Percentiles rank a stretch among this genome's conserved stretches.
phyloP scores from a whole-genome alignment of 225 moss, liverwort and hornwort species.

The Straminergon stramineum region DNA sequence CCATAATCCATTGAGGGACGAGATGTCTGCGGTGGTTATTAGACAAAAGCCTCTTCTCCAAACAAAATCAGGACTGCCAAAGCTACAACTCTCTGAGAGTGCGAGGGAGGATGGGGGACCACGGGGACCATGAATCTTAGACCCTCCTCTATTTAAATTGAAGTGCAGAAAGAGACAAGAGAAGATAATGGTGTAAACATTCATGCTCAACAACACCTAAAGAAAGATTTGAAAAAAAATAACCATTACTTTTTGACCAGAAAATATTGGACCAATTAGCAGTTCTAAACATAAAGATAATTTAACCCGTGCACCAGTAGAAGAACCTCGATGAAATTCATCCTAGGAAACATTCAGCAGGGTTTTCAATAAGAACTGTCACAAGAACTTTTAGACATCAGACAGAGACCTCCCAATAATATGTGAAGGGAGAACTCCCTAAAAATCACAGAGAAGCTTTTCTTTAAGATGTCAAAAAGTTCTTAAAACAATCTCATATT shows the following conservation, averaged over 20 bases:
- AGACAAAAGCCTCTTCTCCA: neutral
- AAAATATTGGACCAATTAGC: neutral
- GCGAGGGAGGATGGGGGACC: neutral
- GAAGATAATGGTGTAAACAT: neutral
- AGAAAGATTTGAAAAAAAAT: neutral
- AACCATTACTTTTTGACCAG: neutral
- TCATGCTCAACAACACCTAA: neutral
- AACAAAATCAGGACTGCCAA: neutral
- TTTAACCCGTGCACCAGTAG: neutral
- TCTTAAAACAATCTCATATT: neutral
- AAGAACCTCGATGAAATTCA: neutral
- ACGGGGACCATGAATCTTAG: neutral
- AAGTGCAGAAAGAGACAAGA: neutral
- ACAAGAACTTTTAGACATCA: neutral
- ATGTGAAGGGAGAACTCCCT: neutral
- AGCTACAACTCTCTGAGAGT: neutral
- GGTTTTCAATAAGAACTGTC: neutral
- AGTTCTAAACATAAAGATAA: neutral
- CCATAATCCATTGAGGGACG: too few species aligned
- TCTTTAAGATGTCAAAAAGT: neutral
- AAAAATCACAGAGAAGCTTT: neutral
- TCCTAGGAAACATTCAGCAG: neutral
- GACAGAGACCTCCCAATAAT: neutral
- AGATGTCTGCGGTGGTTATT: neutral
- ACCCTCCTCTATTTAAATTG: neutral